Base-by-base conservation (phyloP, 2,329 filamentous ascomycete species). In the Acarospora socialis region DNA sequence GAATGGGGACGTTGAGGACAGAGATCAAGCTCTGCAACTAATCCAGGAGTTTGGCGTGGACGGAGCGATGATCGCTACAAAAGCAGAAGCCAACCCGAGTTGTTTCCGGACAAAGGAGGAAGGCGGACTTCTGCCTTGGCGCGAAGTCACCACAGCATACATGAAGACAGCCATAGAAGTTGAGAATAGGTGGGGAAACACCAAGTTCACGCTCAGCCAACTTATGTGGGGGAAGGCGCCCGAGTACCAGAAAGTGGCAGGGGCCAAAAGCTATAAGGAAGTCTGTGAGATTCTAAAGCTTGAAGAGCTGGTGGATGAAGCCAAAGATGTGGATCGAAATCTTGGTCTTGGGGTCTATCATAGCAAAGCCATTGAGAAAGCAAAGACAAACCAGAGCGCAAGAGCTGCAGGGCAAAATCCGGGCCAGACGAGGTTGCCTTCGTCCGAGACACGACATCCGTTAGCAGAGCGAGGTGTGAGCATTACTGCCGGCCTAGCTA, bases 61-160 rank as follows among this genome's bases (percentile, higher is more conserved):
- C 49, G 87, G 86, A 4, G 90, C 82, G 38, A 98, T 98, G 90
- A 95, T 98, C 47, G 90, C 90, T 7, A 90, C 83, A 3, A 70
- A 82, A 3, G 90, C 90, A 1, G 90, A 98, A 61, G 72, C 77
- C 41, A 98, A 98, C 50, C 73, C 84, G 3, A 92, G 81, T 42
- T 86, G 81, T 48, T 98, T 98, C 62, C 70, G 80, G 22, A 53
- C 67, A 1, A 57, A 68, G 21, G 68, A 65, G 1, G 70, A 81
- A 23, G 84, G 83, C 7, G 83, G 81, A 1, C 50, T 76, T 20
- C 67, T 72, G 1, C 62, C 68, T 1, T 95, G 87, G 87, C 60
- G 66, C 37, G 76, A 87, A 30, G 75, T 92, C 1, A 80, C 81
- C 3, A 67, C 72, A 40, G 67, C 76, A 41, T 95, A 93, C 51